Conservation (phyloP, 805 yeast species). For the Myxozyma lipomycoides region DNA sequence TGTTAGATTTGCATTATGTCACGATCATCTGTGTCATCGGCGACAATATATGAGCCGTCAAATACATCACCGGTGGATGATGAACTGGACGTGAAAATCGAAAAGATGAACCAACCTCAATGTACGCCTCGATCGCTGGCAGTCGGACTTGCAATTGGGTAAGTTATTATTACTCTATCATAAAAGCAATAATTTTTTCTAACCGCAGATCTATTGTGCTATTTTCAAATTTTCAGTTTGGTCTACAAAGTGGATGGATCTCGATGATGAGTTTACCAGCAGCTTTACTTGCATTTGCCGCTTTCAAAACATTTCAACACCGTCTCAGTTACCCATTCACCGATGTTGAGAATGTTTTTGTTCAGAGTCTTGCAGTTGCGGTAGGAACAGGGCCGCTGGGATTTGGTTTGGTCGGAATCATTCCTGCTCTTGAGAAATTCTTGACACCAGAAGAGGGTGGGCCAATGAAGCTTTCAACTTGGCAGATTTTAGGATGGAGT, state of each 20-base stretch:
- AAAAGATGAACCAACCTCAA: slow-evolving; percentile 35
- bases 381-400: slow-evolving; percentile 97
- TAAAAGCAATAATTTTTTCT: neutral
- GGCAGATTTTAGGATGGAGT: slow-evolving; percentile 74
- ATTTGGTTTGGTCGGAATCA: slow-evolving; percentile 89
- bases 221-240: slow-evolving; percentile 90
- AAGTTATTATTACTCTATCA: neutral
- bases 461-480: slow-evolving; percentile 40
- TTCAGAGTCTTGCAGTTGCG: slow-evolving; percentile 75
- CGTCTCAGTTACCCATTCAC: slow-evolving; percentile 46
- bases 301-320: slow-evolving; percentile 57
- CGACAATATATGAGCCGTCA: neutral
- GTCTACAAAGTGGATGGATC: slow-evolving; percentile 97
- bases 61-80: slow-evolving; percentile 1
- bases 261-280: slow-evolving; percentile 98
- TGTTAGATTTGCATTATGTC: no score
- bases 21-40: neutral
- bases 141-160: slow-evolving; percentile 78
- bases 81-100: slow-evolving; percentile 28
- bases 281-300: slow-evolving; percentile 79
- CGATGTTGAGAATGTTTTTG: slow-evolving; percentile 78
- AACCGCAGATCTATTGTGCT: slow-evolving; percentile 56
- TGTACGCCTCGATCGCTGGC: slow-evolving; percentile 67
- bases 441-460: slow-evolving; percentile 73
- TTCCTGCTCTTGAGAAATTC: slow-evolving; percentile 93